These are phyloP conservation scores for Rehmannia glutinosa DNA, from an alignment of 257 asterid species.

Conservation along the genomic window DNA sequence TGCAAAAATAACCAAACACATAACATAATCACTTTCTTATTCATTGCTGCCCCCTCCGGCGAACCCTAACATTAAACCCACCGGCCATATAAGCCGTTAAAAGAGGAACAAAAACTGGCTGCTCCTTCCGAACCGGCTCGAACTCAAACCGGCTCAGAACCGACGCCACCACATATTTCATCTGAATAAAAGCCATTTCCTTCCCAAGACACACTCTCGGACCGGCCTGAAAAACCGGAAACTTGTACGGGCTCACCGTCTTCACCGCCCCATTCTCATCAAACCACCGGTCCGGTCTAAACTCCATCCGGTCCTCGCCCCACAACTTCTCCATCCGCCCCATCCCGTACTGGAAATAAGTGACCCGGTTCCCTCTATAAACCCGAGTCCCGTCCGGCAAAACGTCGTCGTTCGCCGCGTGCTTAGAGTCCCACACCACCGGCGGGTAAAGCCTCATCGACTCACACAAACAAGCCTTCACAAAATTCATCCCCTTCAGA, in stretches of 20 bases:
- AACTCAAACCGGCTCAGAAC: slow-evolving; percentile 47
- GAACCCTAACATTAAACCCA: slow-evolving; percentile 41
- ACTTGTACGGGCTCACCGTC: slow-evolving; percentile 48
- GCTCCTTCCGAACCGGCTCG: slow-evolving; percentile 27
- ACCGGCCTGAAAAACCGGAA: slow-evolving; percentile 84
- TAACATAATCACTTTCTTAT: not conserved
- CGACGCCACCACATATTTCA: slow-evolving; percentile 66
- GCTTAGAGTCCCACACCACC: slow-evolving; percentile 93
- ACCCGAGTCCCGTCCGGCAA: slow-evolving; percentile 74
- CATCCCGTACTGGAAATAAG: slow-evolving; percentile 86
- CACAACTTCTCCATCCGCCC: slow-evolving; percentile 74
- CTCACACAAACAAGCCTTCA: slow-evolving; percentile 65
- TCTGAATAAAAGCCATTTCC: slow-evolving; percentile 78
- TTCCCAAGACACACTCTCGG: slow-evolving; percentile 82
- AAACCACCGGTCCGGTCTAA: slow-evolving; percentile 67
- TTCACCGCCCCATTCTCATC: slow-evolving; percentile 25
- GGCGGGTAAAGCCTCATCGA: slow-evolving; percentile 90
- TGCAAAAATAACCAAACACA: not conserved
- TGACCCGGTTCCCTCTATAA: slow-evolving; percentile 55
- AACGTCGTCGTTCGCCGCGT: slow-evolving; percentile 53
- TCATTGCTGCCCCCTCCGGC: not conserved
- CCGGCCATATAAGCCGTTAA: slow-evolving; percentile 62
- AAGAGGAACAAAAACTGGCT: slow-evolving; percentile 48
- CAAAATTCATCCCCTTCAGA: slow-evolving; percentile 41
- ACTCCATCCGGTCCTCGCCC: slow-evolving; percentile 67